Base-by-base conservation (phyloP, 768 basidiomycete species). In the Boletellus sp. region DNA sequence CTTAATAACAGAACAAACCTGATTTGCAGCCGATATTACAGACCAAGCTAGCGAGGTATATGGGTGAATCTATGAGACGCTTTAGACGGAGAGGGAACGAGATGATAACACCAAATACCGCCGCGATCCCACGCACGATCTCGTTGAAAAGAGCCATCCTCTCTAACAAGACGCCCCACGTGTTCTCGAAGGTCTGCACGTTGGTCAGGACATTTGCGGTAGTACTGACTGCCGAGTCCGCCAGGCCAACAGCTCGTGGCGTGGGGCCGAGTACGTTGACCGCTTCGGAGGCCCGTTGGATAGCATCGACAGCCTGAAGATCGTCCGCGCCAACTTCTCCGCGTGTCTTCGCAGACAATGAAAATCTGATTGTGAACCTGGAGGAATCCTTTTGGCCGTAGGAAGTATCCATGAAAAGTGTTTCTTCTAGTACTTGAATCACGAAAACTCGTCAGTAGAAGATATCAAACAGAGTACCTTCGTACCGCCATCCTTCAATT, bases 11-110 rank as follows among this genome's bases (percentile, higher is more conserved):
- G 4, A n/a, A 46, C 52, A 11, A 8, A 59, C 59, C 48, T 59
- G 38, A n/a, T 48, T 58, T 9, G 56, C 50, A 45, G 60, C 56
- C 9, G 56, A 62, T 39, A 62, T 52, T 4, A 62, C 60, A 15
- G 59, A 60, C 49, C 52, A 60, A 12, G 60, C 56, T n/a, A 61
- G 24, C 6, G 56, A 55, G 1, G 48, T 26, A 15, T 55, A 61
- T 1, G 60, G 60, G 13, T 61, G 53, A 44, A 61, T 41, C 59
- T 61, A 28, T 20, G 19, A 3, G 23, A 24, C 15, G 13, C 28
- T 38, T 58, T 12, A 55, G 46, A 36, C 22, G 13, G 17, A 13
- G 20, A 42, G 3, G 11, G 12, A n/a, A 4, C n/a, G 3, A 38
- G 20, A 22, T 16, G 2, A 1, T 13, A 23, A 44, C 1, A 26